A percentile compares a stretch with the other conserved stretches of the same genome.
Conservation (phyloP, 2,329 filamentous ascomycete species). For the Aaosphaeria arxii region DNA sequence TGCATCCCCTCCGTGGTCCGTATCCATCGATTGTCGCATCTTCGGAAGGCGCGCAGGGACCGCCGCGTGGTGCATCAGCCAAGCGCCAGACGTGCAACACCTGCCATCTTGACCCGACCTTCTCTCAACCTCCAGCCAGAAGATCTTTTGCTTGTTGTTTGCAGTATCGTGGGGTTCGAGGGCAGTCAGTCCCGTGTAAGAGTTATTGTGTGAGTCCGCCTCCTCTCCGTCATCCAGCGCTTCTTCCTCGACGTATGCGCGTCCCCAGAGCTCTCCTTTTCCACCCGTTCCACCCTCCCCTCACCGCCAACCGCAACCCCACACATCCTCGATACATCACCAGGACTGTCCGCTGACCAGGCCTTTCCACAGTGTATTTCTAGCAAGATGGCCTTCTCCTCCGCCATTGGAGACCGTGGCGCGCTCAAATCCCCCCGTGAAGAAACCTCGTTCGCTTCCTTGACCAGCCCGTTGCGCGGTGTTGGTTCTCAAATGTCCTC, state of each 20-base stretch:
- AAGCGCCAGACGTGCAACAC: slow-evolving; percentile 2
- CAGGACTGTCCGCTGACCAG: slow-evolving; percentile 24
- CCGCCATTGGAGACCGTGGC: slow-evolving; percentile 63
- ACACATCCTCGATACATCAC: slow-evolving; percentile 15
- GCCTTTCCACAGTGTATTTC: slow-evolving; percentile 33
- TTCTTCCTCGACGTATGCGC: too few species aligned
- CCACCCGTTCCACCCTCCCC: slow-evolving; percentile 11
- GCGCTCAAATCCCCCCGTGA: slow-evolving; percentile 75
- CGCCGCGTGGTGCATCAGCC: slow-evolving; percentile 6
- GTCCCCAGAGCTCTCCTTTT: neutral
- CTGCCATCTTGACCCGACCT: slow-evolving; percentile 3
- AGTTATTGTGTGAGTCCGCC: slow-evolving; percentile 20
- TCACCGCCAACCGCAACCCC: slow-evolving; percentile 36
- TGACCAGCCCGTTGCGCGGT: slow-evolving; percentile 66
- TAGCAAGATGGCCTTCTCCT: slow-evolving; percentile 62
- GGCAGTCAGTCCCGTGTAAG: slow-evolving; percentile 12
- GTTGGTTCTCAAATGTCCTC: slow-evolving; percentile 61
- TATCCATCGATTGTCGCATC: too few species aligned
- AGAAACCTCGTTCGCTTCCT: slow-evolving; percentile 71
- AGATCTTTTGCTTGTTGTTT: neutral
- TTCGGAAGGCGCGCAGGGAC: slow-evolving; percentile 5
- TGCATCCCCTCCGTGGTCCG: too few species aligned
- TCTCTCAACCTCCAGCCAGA: slow-evolving; percentile 9
- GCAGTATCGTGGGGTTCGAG: slow-evolving; percentile 15
- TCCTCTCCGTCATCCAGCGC: neutral